Base-by-base conservation (phyloP, 2,329 filamentous ascomycete genomes). In the Trichoderma oligosporum region DNA sequence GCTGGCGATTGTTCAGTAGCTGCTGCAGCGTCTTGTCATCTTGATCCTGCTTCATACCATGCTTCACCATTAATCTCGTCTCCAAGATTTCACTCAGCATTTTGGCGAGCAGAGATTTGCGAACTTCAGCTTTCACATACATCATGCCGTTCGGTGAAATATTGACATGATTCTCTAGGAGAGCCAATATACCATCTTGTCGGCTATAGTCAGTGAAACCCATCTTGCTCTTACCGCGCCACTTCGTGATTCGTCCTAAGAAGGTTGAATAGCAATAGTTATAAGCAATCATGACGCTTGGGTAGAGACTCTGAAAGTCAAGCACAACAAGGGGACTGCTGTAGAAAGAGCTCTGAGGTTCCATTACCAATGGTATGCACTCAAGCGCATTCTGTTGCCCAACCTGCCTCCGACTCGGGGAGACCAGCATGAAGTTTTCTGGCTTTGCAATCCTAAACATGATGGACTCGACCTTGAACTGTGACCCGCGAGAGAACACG, bases 191-290 rank as follows among this genome's bases (percentile, higher is more conserved):
- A 14, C 88, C 82, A 31, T 85, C 79, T 62, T 92, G 84, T 22
- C 94, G 84, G 61, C 87, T 80, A 72, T 95, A 97, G 60, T 96
- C 87, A 25, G 85, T 85, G 68, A 97, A 96, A 0, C 94, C 94
- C 87, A 99, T 91, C 73, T 97, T 96, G 75, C 91, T 92, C 27
- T 82, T 85, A 2, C 91, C 92, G n/a, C 91, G 84, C 93, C 93
- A 97, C 64, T 85, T 84, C 25, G 85, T 83, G 36, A 96, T 85
- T 27, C 94, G 84, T 0, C 94, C 94, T 0, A 97, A 79, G 64
- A 92, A 99, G 0, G 94, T 99, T 0, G 94, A 97, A 69, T 99
- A 99, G 74, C 94, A 99, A 69, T 97, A 94, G 67, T 99, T 99
- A 76, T 99, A 97, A 0, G 94, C 94, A 68, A 99, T 97, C 91